Percentiles rank a stretch among this genome's conserved stretches.
These are phyloP conservation scores for Hagleromyces aurorensis DNA, from an alignment of 805 yeast species.

Conservation along the genomic window DNA sequence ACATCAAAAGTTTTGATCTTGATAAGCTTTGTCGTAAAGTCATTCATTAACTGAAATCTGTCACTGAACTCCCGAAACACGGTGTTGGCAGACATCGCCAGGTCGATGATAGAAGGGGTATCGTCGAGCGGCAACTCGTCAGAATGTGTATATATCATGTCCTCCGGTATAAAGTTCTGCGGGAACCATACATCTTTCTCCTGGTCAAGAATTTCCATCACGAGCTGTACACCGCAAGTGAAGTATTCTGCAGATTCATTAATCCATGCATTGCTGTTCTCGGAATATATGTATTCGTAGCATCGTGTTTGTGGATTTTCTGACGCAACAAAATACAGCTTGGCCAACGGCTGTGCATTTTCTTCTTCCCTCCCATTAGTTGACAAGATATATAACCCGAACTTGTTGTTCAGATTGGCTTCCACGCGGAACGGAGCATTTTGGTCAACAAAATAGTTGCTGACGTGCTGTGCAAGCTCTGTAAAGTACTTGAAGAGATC, in stretches of 20 bases:
- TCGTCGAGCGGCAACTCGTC: not conserved
- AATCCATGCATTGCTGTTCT: conserved; percentile 20
- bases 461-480: conserved; percentile 19
- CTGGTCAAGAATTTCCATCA: conserved; percentile 18
- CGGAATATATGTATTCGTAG: conserved; percentile 23
- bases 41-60: conserved; percentile 19
- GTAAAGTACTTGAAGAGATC: conserved; percentile 31
- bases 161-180: conserved; percentile 17
- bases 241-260: conserved; percentile 24
- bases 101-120: too few relatives aligned
- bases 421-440: conserved; percentile 12
- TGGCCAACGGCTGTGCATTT: conserved; percentile 12
- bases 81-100: not conserved
- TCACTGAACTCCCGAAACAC: conserved; percentile 4
- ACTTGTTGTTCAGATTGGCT: conserved; percentile 23
- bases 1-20: conserved; percentile 21
- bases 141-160: conserved; percentile 13
- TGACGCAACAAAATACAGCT: conserved; percentile 19
- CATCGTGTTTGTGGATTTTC: conserved; percentile 19
- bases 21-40: conserved; percentile 24
- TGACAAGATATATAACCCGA: conserved; percentile 26
- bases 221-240: conserved; percentile 22
- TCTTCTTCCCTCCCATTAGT: conserved; percentile 3
- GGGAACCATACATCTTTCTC: conserved; percentile 18
- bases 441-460: conserved; percentile 16